Conservation (phyloP, 2,329 filamentous ascomycete genomes). For the Epichloe elymi region DNA sequence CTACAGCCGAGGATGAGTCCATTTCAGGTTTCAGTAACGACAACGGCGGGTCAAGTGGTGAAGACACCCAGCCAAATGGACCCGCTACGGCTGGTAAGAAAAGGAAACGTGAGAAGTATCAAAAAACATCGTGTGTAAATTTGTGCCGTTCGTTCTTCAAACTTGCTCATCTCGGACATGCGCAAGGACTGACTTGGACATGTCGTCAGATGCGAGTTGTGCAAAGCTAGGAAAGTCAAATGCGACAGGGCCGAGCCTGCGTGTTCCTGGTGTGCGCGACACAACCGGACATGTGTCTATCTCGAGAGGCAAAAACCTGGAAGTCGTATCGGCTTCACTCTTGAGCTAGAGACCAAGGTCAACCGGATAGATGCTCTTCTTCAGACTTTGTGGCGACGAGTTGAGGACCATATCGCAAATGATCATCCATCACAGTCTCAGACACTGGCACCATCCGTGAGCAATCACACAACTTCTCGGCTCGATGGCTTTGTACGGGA, state of each 20-base stretch:
- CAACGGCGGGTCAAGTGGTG: conserved; percentile 23
- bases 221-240: conserved; percentile 32
- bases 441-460: conserved; percentile 21
- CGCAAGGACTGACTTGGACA: not conserved
- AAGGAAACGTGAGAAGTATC: conserved; percentile 26
- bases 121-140: conserved; percentile 29
- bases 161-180: not conserved
- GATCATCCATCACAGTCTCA: conserved; percentile 16
- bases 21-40: conserved; percentile 23
- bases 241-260: conserved; percentile 42
- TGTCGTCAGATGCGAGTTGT: conserved; percentile 26
- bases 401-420: conserved; percentile 28
- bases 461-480: conserved; percentile 21
- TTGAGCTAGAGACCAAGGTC: conserved; percentile 44
- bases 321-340: conserved; percentile 45
- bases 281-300: conserved; percentile 54
- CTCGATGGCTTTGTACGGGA: conserved; percentile 14
- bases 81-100: conserved; percentile 19
- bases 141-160: not conserved
- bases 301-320: conserved; percentile 60
- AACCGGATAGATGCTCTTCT: conserved; percentile 37
- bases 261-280: conserved; percentile 60
- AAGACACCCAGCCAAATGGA: conserved; percentile 19
- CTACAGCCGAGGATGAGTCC: conserved; percentile 23
- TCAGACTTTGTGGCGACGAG: conserved; percentile 27